Base-by-base conservation (phyloP, 1,139 yeast species). In the Pichiaceae sp. region DNA sequence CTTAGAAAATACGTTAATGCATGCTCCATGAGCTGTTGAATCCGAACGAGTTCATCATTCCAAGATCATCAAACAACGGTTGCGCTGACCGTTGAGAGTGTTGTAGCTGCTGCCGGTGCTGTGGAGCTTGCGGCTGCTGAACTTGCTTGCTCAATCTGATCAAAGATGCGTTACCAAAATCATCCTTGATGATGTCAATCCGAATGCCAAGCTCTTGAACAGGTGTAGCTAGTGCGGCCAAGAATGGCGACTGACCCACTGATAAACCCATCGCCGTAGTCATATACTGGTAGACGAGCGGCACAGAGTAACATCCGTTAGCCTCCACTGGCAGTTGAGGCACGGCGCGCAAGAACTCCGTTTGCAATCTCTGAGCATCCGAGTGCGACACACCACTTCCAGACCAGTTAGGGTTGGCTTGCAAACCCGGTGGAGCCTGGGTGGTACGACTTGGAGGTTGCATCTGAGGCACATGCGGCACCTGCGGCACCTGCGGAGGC, bases 111-210 rank as follows among this genome's bases (percentile, higher is more conserved):
- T 26, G 29, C 16, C 6, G 24, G 7, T n/a, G 29, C 16, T 26
- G 16, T n/a, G 29, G 29, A 26, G n/a, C 16, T 26, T 12, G 29
- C 25, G n/a, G n/a, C n/a, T n/a, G n/a, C n/a, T n/a, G n/a, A n/a
- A n/a, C n/a, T n/a, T 9, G 29, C 29, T 14, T 29, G n/a, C 23
- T 16, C 9, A 19, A 30, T 18, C n/a, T 28, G 17, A 19, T 27
- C 35, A 8, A 28, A 27, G 14, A 12, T 14, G 31, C 11, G 14
- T 66, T 34, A 68, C 57, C 74, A 38, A 59, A 57, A 34, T 70
- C 73, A 46, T 72, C 77, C 47, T 66, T 68, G 26, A 66, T 52
- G 34, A 69, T 54, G 29, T 70, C 74, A 48, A 72, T 72, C 31
- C 57, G 57, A 41, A 58, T 57, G 4, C 56, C 46, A 25, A 69